These are phyloP conservation scores for Capsicum chinense DNA, from an alignment of 257 asterid genomes.

Conservation along the genomic window DNA sequence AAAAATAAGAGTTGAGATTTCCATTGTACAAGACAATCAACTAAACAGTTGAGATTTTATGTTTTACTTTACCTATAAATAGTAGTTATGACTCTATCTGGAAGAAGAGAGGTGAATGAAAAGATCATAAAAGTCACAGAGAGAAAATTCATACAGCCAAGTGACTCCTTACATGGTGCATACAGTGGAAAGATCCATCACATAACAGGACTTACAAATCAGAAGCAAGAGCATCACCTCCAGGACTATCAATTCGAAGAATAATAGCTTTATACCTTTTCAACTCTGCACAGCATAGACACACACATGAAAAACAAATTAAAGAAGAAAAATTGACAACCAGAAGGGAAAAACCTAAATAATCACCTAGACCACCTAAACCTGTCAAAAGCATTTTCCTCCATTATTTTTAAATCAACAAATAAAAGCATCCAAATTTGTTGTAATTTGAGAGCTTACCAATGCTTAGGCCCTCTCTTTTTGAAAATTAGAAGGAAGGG, in stretches of 20 bases:
- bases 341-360: not conserved
- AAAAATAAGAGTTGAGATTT: too few species aligned
- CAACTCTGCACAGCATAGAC: slow-evolving; percentile 61
- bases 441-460: too few species aligned
- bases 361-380: not conserved
- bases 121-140: slow-evolving; percentile 5
- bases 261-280: slow-evolving; percentile 83
- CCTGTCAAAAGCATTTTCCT: not conserved
- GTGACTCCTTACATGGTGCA: slow-evolving; percentile 14
- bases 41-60: too few species aligned
- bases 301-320: not conserved
- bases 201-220: slow-evolving; percentile 71
- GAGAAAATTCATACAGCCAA: not conserved
- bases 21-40: too few species aligned
- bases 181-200: slow-evolving; percentile 5
- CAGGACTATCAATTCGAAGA: slow-evolving; percentile 96
- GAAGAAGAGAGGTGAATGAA: not conserved
- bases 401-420: not conserved
- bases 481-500: too few species aligned
- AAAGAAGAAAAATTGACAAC: not conserved
- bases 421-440: not conserved
- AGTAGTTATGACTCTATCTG: too few species aligned
- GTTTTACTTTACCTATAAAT: too few species aligned
- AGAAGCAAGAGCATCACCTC: slow-evolving; percentile 99
- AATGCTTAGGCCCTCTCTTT: too few species aligned